Conservation (phyloP, 2,329 filamentous ascomycete genomes). For the Zymoseptoria pseudotritici region DNA sequence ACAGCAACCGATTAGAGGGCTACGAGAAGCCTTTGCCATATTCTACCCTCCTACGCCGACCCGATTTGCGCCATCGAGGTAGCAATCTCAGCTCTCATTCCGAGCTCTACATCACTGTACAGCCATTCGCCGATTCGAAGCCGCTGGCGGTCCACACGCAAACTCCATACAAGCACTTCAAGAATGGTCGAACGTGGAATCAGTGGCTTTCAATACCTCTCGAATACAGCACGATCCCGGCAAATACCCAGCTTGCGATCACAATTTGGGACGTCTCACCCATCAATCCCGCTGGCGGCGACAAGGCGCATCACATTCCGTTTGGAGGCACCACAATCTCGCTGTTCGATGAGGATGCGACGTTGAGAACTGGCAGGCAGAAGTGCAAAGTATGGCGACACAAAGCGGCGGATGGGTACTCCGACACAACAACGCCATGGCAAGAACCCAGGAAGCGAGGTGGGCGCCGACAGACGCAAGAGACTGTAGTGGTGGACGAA, state of each 20-base stretch:
- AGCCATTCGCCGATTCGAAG: conserved; percentile 94
- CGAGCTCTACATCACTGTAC: conserved; percentile 86
- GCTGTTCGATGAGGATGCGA: conserved; percentile 88
- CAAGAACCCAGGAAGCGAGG: conserved; percentile 48
- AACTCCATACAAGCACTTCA: conserved; percentile 88
- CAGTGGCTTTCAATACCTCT: conserved; percentile 91
- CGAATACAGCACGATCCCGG: conserved; percentile 71
- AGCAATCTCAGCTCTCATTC: conserved; percentile 77
- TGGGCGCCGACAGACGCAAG: conserved; percentile 44
- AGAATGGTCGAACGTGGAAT: conserved; percentile 70
- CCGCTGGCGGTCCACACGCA: conserved; percentile 86
- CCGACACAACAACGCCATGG: conserved; percentile 71
- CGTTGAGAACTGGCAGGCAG: conserved; percentile 82
- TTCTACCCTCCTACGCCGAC: conserved; percentile 69
- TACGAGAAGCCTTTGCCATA: conserved; percentile 66
- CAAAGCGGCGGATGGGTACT: conserved; percentile 76
- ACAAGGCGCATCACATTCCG: conserved; percentile 71
- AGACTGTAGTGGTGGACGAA: conserved; percentile 49
- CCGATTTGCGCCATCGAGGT: conserved; percentile 77
- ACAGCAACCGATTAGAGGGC: conserved; percentile 63
- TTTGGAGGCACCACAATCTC: conserved; percentile 90
- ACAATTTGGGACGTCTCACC: conserved; percentile 94
- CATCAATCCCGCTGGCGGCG: conserved; percentile 60
- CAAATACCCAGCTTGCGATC: conserved; percentile 77
- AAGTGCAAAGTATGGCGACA: conserved; percentile 82